These are phyloP conservation scores for Hypoxylon lienhwacheense DNA, from an alignment of 495 filamentous ascomycete species.

Conservation along the genomic window DNA sequence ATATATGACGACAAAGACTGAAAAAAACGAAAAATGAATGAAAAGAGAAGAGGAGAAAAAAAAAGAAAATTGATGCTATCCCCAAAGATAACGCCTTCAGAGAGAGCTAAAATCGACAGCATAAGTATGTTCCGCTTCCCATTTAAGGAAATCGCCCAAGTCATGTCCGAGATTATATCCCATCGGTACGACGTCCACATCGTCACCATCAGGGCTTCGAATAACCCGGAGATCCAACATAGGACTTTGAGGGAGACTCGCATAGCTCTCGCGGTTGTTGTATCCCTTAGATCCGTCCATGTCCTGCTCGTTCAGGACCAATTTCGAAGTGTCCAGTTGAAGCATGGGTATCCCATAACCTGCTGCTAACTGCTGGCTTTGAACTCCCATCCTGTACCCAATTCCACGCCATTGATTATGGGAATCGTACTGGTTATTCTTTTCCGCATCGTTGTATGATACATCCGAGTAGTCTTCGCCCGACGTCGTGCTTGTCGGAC, in stretches of 20 bases:
- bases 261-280: slow-evolving; percentile 37
- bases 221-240: slow-evolving; percentile 52
- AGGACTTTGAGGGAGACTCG: slow-evolving; percentile 54
- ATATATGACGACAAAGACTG: too few relatives aligned
- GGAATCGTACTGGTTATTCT: slow-evolving; percentile 28
- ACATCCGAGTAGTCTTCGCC: slow-evolving; percentile 35
- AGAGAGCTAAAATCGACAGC: slow-evolving; percentile 33
- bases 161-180: slow-evolving; percentile 59
- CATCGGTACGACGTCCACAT: slow-evolving; percentile 52
- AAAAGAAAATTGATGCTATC: too few relatives aligned
- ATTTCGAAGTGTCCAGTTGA: slow-evolving; percentile 19
- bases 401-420: slow-evolving; percentile 28
- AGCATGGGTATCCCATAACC: slow-evolving; percentile 22
- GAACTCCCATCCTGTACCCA: slow-evolving; percentile 4
- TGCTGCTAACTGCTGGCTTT: slow-evolving; percentile 23
- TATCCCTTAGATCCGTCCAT: slow-evolving; percentile 16
- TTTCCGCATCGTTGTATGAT: slow-evolving; percentile 28
- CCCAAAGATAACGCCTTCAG: slow-evolving; percentile 13
- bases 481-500: slow-evolving; percentile 37
- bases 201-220: slow-evolving; percentile 43
- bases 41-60: too few relatives aligned
- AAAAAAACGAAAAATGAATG: too few relatives aligned
- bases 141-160: slow-evolving; percentile 54
- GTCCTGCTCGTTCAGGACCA: slow-evolving; percentile 15
- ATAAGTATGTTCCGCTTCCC: slow-evolving; percentile 50